Percentiles rank a stretch among this genome's conserved stretches.
These are phyloP conservation scores for Salinomyces thailandicus DNA, from an alignment of 2,329 filamentous ascomycete genomes.

Conservation along the genomic window DNA sequence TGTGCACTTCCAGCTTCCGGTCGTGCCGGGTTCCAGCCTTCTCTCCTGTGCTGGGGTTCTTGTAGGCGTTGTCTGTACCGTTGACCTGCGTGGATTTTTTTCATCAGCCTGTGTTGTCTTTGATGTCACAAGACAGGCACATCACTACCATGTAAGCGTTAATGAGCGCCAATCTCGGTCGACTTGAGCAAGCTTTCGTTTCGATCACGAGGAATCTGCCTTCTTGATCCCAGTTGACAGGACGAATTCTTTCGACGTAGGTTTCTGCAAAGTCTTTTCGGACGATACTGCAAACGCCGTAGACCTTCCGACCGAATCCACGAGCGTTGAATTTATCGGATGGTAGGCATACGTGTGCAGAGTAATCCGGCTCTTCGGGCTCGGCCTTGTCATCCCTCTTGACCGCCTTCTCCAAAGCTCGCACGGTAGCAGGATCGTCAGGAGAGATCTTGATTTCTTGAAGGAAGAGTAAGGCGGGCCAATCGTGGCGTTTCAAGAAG, in stretches of 20 bases:
- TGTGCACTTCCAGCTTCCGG: conserved; percentile 41
- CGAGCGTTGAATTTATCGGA: conserved; percentile 40
- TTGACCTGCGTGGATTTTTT: conserved; percentile 27
- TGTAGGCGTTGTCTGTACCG: conserved; percentile 40
- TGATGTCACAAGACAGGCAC: no score
- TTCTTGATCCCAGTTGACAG: conserved; percentile 43
- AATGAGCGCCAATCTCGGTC: conserved; percentile 35
- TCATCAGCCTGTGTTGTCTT: no score
- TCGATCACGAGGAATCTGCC: conserved; percentile 42
- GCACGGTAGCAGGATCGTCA: conserved; percentile 30
- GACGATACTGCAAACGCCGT: conserved; percentile 43
- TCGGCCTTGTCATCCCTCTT: conserved; percentile 11
- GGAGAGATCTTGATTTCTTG: conserved; percentile 42
- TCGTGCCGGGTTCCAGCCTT: conserved; percentile 40
- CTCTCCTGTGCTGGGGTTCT: conserved; percentile 33
- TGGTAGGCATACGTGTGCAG: conserved; percentile 38
- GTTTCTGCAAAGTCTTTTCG: conserved; percentile 32
- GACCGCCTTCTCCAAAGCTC: conserved; percentile 31
- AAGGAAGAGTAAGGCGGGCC: conserved; percentile 36
- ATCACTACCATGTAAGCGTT: conserved; percentile 39
- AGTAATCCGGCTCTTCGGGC: conserved; percentile 29
- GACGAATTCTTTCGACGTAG: conserved; percentile 25
- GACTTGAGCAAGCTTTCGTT: conserved; percentile 12
- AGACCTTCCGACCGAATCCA: conserved; percentile 41
- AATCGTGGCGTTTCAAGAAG: conserved; percentile 36